Evolutionary conservation across 495 filamentous ascomycete species (phyloP).

Genomic region (Penicillium samsonianum): DNA sequence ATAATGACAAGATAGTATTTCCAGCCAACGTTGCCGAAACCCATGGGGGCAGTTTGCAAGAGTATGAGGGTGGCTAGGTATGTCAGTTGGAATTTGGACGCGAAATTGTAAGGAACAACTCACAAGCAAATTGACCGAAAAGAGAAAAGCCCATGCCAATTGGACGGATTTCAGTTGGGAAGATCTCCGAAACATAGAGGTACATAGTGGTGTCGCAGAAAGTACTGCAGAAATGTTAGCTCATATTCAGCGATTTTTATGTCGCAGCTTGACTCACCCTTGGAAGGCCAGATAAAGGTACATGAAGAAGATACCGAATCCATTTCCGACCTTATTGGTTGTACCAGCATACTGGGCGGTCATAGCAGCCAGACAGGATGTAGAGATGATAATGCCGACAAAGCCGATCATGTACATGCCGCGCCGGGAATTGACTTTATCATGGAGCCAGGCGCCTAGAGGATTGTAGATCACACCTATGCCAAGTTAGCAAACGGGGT

Average conservation of each 20-base stretch:
- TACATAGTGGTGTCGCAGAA: conserved; percentile 55
- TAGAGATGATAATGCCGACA: conserved; percentile 37
- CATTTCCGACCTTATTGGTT: conserved; percentile 46
- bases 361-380: conserved; percentile 46
- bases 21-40: conserved; percentile 45
- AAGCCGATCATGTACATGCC: conserved; percentile 49
- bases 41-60: conserved; percentile 46
- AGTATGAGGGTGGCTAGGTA: conserved; percentile 37
- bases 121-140: conserved; percentile 43
- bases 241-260: background rate
- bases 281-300: conserved; percentile 50
- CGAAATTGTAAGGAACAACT: background rate
- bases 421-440: conserved; percentile 47
- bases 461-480: conserved; percentile 47
- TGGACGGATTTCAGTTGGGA: conserved; percentile 50
- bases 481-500: conserved; percentile 15
- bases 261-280: conserved; percentile 24
- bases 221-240: conserved; percentile 28
- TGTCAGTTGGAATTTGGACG: conserved; percentile 3
- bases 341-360: conserved; percentile 45
- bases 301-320: conserved; percentile 51
- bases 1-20: conserved; percentile 54
- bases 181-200: conserved; percentile 53
- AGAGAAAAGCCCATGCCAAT: conserved; percentile 51
- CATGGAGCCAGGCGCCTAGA: conserved; percentile 49